Conservation (phyloP, 805 yeast species). For the Huiozyma sinensis region DNA sequence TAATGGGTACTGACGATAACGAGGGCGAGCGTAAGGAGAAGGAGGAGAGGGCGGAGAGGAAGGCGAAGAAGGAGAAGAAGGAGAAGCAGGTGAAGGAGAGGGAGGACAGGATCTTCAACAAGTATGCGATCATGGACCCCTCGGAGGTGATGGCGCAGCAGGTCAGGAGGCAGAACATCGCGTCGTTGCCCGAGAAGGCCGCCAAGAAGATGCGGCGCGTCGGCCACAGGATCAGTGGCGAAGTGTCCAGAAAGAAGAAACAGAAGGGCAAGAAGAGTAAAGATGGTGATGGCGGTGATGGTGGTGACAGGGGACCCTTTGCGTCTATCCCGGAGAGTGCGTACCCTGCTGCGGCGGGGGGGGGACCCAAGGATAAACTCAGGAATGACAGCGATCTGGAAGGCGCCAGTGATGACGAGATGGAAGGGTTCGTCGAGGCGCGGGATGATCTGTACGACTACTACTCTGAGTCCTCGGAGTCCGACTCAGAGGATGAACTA, state of each 20-base stretch:
- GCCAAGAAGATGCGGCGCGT: background rate
- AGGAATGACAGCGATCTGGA: background rate
- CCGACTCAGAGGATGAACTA: background rate
- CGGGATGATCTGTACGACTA: background rate
- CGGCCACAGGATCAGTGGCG: too few species aligned
- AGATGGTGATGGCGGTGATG: background rate
- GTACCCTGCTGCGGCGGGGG: too few species aligned
- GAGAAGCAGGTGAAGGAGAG: background rate
- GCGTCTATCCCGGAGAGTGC: background rate
- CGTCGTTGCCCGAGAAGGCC: background rate
- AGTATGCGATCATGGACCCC: background rate
- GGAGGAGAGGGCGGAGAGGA: too few species aligned
- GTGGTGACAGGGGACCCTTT: background rate
- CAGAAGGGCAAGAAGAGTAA: background rate
- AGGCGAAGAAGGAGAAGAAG: background rate
- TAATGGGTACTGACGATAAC: background rate
- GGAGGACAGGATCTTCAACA: background rate
- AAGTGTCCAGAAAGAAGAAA: background rate
- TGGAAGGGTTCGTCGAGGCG: background rate
- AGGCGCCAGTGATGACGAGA: background rate
- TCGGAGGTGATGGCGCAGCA: background rate
- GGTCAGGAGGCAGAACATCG: background rate
- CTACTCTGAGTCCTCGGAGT: background rate
- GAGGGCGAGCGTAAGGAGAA: background rate
- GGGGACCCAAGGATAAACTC: too few species aligned